Percentiles rank a stretch among this genome's conserved stretches.
Conservation (phyloP, 139 green algal species). For the Chlamydomonas sphaeroides region DNA sequence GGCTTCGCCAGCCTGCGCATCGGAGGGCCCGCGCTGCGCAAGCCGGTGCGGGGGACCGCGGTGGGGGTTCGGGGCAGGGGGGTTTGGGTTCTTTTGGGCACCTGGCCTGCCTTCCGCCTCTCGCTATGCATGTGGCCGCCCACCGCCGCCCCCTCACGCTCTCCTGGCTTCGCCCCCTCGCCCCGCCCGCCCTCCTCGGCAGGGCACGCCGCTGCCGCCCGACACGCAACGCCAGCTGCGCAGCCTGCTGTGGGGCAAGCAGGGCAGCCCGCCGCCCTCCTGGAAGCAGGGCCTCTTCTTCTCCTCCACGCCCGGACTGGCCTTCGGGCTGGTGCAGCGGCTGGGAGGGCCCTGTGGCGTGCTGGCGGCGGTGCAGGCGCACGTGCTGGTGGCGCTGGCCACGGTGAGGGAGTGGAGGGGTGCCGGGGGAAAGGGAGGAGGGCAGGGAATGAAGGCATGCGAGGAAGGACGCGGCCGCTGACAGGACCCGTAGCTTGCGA, state of each 20-base stretch:
- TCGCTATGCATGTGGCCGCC: no score
- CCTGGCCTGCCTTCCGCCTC: no score
- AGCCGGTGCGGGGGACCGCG: slow-evolving; percentile 3
- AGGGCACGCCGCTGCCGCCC: slow-evolving; percentile 15
- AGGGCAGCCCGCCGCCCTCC: slow-evolving; percentile 48
- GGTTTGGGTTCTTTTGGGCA: no score
- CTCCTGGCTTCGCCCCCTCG: no score
- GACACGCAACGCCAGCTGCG: slow-evolving; percentile 30
- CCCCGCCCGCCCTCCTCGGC: no score
- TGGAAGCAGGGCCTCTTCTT: slow-evolving; percentile 72
- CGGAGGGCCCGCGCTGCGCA: neutral
- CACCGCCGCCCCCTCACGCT: no score
- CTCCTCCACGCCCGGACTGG: slow-evolving; percentile 42
- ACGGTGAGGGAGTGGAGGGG: neutral
- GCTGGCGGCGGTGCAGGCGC: slow-evolving; percentile 62
- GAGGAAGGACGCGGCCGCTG: no score
- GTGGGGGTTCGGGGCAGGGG: no score
- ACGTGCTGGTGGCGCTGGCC: slow-evolving; percentile 55
- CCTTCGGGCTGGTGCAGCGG: slow-evolving; percentile 63
- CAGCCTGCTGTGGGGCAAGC: slow-evolving; percentile 53
- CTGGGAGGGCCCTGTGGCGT: slow-evolving; percentile 66
- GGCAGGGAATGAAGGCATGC: no score
- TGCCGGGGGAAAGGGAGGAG: no score
- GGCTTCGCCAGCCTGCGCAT: neutral
- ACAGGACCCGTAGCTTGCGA: no score